Conservation (phyloP, 352 stramenopile species). For the Phytophthora palmivora region DNA sequence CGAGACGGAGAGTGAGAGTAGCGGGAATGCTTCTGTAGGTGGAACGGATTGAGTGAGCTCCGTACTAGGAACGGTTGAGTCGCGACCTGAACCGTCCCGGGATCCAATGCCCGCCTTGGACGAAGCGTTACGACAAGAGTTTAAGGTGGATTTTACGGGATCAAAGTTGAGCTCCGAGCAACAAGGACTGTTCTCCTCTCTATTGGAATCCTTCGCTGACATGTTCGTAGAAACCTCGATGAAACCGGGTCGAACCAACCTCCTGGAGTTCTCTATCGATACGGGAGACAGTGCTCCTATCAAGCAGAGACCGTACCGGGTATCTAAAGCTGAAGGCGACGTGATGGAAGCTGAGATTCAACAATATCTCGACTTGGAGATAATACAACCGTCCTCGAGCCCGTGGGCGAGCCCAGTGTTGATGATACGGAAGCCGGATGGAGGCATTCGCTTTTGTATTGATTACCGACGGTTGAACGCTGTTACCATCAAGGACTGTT, state of each 20-base stretch:
- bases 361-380: too few relatives aligned
- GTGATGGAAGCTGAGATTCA: too few relatives aligned
- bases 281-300: neutral
- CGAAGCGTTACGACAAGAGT: neutral
- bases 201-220: neutral
- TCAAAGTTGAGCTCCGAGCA: conserved; percentile 3
- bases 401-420: too few relatives aligned
- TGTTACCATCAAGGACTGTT: neutral
- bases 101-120: neutral
- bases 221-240: conserved; percentile 15
- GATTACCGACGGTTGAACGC: neutral
- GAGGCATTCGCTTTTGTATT: neutral
- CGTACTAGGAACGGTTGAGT: too few relatives aligned
- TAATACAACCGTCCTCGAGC: too few relatives aligned
- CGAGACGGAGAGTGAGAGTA: neutral
- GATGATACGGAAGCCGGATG: too few relatives aligned
- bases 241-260: neutral
- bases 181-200: neutral
- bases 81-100: neutral
- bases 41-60: too few relatives aligned
- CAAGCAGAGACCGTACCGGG: too few relatives aligned
- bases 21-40: neutral
- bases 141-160: neutral
- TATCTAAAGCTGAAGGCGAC: too few relatives aligned
- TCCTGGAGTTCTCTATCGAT: conserved; percentile 7